Conservation (phyloP, 1,139 yeast genomes). For the Debaryomycetaceae sp. region DNA sequence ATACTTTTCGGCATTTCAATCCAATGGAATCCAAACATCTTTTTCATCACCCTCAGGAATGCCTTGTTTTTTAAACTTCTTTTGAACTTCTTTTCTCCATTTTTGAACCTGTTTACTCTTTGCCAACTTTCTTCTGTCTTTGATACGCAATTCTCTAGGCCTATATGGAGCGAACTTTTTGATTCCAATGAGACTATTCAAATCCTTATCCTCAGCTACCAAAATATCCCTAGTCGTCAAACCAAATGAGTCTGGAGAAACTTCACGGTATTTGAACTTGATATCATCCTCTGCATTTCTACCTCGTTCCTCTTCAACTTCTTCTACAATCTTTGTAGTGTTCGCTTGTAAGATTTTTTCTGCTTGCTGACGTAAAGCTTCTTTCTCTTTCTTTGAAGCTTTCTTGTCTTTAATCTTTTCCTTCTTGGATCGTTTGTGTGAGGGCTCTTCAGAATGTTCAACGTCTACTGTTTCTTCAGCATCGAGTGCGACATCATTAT, state of each 20-base stretch:
- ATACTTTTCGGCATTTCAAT: conserved; percentile 3
- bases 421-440: conserved; percentile 43
- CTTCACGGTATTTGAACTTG: conserved; percentile 84
- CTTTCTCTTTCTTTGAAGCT: conserved; percentile 60
- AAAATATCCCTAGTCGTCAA: conserved; percentile 82
- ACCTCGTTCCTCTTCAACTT: conserved; percentile 58
- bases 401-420: conserved; percentile 54
- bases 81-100: conserved; percentile 86
- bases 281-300: conserved; percentile 43
- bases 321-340: conserved; percentile 47
- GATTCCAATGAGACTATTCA: conserved; percentile 80
- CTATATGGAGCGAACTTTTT: conserved; percentile 94
- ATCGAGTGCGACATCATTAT: neutral
- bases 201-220: conserved; percentile 80
- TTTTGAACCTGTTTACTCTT: conserved; percentile 80
- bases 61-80: conserved; percentile 53
- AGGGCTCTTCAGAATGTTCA: conserved; percentile 22
- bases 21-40: conserved; percentile 38
- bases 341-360: conserved; percentile 60
- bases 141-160: conserved; percentile 64
- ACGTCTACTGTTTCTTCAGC: conserved; percentile 19
- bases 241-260: conserved; percentile 92
- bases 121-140: conserved; percentile 80
- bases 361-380: conserved; percentile 61
- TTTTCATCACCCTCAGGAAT: conserved; percentile 30